Base-by-base conservation (phyloP, 345 rosid species). In the Rhodamnia rubescens region DNA sequence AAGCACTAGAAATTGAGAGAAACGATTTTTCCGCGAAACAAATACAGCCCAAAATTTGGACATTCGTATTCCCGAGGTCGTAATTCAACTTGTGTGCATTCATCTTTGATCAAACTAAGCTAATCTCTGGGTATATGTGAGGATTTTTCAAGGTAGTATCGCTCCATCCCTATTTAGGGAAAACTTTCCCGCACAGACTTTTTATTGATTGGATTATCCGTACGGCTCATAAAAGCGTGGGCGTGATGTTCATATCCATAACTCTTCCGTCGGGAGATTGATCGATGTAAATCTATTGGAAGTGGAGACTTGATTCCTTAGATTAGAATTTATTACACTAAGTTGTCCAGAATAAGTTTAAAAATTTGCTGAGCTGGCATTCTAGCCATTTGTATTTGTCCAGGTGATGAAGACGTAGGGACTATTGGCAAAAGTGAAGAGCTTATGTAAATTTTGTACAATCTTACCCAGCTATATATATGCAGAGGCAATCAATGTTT, bases 71-170 rank as follows among this genome's bases (percentile, higher is more conserved):
- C 24, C 9, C 0, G 0, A 16, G 78, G 78, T 16, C 18, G 78
- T 18, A 69, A 69, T 32, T 36, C 78, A 36, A 69, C 47, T 69
- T 2, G 47, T 36, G 7, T 4, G 80, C 2, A 18, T 69, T 36
- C 1, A 18, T 69, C 80, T 69, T 36, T 69, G 80, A 69, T 36
- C 80, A 36, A 69, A 69, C 26, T 69, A 69, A 9, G 12, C 78
- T 18, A 32, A 36, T 36, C 47, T 36, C 4, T 6, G 13, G 1
- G 1, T 18, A 32, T 0, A 2, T 32, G 78, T 32, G 18, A 3
- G 6, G 47, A 32, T 69, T 69, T 32, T 21, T 2, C 18, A 8
- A 32, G 78, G 24, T 11, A 32, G 11, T 69, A 42, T 32, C 24
- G 0, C 21, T 69, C 24, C 44, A 69, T 18, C 47, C 47, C 78